These are phyloP conservation scores for Alternaria alternata DNA, from an alignment of 2,329 filamentous ascomycete species.

Conservation along the genomic window DNA sequence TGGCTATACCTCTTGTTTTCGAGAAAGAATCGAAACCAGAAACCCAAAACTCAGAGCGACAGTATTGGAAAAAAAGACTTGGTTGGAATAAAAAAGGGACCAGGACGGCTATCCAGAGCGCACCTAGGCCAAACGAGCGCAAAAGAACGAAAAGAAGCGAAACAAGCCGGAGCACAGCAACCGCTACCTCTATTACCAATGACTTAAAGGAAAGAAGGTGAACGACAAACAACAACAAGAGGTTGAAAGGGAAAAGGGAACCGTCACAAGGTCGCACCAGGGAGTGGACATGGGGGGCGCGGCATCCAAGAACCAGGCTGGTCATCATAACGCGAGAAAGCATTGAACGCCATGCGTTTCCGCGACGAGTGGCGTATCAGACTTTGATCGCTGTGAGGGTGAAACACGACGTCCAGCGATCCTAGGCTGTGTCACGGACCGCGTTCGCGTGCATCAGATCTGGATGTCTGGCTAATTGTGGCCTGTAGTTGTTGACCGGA, in stretches of 20 bases:
- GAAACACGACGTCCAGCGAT: slow-evolving; percentile 31
- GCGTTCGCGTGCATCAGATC: slow-evolving; percentile 23
- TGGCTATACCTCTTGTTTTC: slow-evolving; percentile 27
- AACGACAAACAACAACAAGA: slow-evolving; percentile 32
- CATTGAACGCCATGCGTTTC: slow-evolving; percentile 47
- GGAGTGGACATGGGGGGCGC: not conserved
- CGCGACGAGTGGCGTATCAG: slow-evolving; percentile 46
- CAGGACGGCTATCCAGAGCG: slow-evolving; percentile 31
- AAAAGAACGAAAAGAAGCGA: slow-evolving; percentile 41
- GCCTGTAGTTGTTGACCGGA: slow-evolving; percentile 20
- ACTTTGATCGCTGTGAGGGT: slow-evolving; percentile 22
- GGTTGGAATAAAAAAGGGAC: slow-evolving; percentile 8
- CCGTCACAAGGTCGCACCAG: slow-evolving; percentile 39
- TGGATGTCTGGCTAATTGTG: slow-evolving; percentile 1
- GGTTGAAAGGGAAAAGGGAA: slow-evolving; percentile 28
- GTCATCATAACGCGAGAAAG: slow-evolving; percentile 33
- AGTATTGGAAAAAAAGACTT: not conserved
- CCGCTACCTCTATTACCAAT: slow-evolving; percentile 45
- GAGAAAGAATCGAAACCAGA: slow-evolving; percentile 21
- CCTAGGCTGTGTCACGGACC: slow-evolving; percentile 27
- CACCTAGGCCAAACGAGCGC: slow-evolving; percentile 43
- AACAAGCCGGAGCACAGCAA: slow-evolving; percentile 47
- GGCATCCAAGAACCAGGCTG: slow-evolving; percentile 27
- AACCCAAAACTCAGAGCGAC: not conserved
- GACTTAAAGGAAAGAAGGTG: slow-evolving; percentile 34